Percentiles rank a stretch among this genome's conserved stretches.
phyloP scores from a whole-genome alignment of 2,329 filamentous ascomycete species.

The Gremmenia infestans region DNA sequence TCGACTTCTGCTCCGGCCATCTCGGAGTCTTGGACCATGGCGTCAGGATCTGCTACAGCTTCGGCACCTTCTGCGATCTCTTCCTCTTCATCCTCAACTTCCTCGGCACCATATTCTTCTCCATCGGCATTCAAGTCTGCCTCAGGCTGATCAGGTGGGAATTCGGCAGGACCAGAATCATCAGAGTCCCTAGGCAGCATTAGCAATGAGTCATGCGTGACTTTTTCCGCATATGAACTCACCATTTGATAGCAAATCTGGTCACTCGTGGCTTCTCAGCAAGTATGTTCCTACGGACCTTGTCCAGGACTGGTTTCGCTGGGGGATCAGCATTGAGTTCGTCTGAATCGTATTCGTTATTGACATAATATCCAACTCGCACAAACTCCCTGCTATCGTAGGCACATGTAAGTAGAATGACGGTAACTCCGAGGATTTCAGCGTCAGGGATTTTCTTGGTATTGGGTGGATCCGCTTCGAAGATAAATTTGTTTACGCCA shows the following conservation, averaged over 20 bases:
- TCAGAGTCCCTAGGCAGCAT: conserved; percentile 71
- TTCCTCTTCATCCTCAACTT: conserved; percentile 70
- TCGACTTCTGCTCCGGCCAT: conserved; percentile 66
- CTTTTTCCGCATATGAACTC: conserved; percentile 33
- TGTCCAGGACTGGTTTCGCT: conserved; percentile 86
- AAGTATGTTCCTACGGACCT: conserved; percentile 85
- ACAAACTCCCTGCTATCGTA: conserved; percentile 97
- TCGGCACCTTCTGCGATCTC: conserved; percentile 49
- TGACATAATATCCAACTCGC: conserved; percentile 97
- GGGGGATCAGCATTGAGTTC: conserved; percentile 86
- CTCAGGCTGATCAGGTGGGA: conserved; percentile 94
- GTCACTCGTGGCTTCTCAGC: conserved; percentile 97
- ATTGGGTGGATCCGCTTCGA: conserved; percentile 90
- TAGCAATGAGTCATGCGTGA: conserved; percentile 14
- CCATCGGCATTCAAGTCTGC: conserved; percentile 84
- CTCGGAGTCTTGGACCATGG: conserved; percentile 61
- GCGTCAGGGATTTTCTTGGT: conserved; percentile 86
- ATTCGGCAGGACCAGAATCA: conserved; percentile 90
- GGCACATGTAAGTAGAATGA: conserved; percentile 91
- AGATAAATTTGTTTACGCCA: conserved; percentile 97
- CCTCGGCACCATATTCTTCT: conserved; percentile 85
- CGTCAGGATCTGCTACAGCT: conserved; percentile 36
- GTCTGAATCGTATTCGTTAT: conserved; percentile 96
- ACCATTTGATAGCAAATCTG: conserved; percentile 98
- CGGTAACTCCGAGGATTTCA: conserved; percentile 94